A percentile compares a stretch with the other conserved stretches of the same genome.
phyloP scores from a whole-genome alignment of 805 yeast genomes.

The Saccharomycopsis fibuligera region DNA sequence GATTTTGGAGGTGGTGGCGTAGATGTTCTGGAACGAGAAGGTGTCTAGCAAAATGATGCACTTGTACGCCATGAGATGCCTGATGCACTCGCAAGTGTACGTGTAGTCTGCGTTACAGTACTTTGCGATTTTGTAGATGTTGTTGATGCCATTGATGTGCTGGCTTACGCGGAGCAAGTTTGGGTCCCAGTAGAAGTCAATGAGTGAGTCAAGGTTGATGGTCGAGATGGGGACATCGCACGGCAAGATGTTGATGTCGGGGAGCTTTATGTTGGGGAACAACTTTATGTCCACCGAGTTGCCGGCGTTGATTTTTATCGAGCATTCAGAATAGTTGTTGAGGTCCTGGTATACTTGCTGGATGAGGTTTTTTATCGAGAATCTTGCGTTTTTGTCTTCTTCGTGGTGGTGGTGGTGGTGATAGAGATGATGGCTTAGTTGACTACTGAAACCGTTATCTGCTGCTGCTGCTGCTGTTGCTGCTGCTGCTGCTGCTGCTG shows the following conservation, averaged over 20 bases:
- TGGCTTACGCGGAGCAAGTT: slow-evolving; percentile 88
- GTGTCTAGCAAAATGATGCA: slow-evolving; percentile 80
- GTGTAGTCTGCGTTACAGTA: slow-evolving; percentile 75
- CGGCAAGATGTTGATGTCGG: slow-evolving; percentile 65
- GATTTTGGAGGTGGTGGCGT: slow-evolving; percentile 81
- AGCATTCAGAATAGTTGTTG: slow-evolving; percentile 92
- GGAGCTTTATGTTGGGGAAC: slow-evolving; percentile 84
- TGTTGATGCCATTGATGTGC: slow-evolving; percentile 81
- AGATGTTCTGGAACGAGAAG: slow-evolving; percentile 81
- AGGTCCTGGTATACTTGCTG: slow-evolving; percentile 92
- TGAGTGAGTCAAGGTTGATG: slow-evolving; percentile 61
- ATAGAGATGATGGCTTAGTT: not conserved
- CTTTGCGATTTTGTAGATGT: slow-evolving; percentile 67
- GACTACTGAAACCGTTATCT: not conserved
- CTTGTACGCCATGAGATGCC: slow-evolving; percentile 84
- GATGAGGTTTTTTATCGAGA: slow-evolving; percentile 65
- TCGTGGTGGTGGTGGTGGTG: not conserved
- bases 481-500: slow-evolving; percentile 4
- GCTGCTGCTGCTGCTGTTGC: not conserved
- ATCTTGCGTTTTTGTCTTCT: slow-evolving; percentile 23
- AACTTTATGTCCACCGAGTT: slow-evolving; percentile 88
- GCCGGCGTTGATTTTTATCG: slow-evolving; percentile 85
- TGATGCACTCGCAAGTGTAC: slow-evolving; percentile 79
- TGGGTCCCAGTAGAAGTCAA: slow-evolving; percentile 96
- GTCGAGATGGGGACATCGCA: slow-evolving; percentile 91